Evolutionary conservation across 805 yeast species (phyloP).

Genomic region (Cyberlindnera suaveolens): DNA sequence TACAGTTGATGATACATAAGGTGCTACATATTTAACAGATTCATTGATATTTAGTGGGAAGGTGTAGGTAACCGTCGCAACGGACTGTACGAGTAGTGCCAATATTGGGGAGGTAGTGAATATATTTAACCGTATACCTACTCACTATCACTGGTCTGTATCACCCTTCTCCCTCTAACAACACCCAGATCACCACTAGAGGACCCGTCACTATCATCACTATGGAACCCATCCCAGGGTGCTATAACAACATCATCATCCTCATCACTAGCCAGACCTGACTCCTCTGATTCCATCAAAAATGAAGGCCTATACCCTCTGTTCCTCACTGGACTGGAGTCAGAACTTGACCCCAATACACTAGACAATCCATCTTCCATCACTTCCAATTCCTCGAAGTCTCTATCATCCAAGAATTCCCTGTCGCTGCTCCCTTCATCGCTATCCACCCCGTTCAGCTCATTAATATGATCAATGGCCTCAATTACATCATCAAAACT

Average conservation of each 20-base stretch:
- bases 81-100: not conserved
- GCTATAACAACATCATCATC: not conserved
- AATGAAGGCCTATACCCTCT: too few species aligned
- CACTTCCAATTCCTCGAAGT: slow-evolving; percentile 3
- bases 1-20: not conserved
- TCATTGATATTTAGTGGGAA: too few species aligned
- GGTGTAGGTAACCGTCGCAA: not conserved
- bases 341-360: not conserved
- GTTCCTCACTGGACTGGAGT: not conserved
- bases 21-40: too few species aligned
- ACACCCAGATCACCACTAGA: too few species aligned
- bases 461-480: not conserved
- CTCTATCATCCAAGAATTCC: slow-evolving; percentile 16
- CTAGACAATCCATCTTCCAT: not conserved
- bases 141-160: too few species aligned
- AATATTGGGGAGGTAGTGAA: not conserved
- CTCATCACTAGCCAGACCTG: not conserved
- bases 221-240: not conserved
- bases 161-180: too few species aligned
- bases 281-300: not conserved
- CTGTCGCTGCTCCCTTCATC: slow-evolving; percentile 6
- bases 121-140: too few species aligned
- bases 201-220: not conserved
- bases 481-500: not conserved
- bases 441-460: not conserved